Conservation (phyloP, 805 yeast species). For the Metschnikowia similis region DNA sequence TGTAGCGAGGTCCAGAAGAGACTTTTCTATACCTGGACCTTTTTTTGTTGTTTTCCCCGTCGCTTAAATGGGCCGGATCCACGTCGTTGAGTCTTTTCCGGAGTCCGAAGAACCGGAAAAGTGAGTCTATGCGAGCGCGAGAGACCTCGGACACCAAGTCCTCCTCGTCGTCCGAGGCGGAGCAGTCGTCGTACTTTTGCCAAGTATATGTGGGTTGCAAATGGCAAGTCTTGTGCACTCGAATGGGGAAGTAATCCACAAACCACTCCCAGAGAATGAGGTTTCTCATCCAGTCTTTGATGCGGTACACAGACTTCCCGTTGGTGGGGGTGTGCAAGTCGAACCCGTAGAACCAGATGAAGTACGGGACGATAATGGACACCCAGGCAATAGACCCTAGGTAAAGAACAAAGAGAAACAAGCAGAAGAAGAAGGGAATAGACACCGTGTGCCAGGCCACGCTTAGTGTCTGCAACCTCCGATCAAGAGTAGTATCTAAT, state of each 20-base stretch:
- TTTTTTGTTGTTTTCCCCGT: not conserved
- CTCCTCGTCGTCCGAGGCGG: constrained; percentile 33
- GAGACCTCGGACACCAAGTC: constrained; percentile 38
- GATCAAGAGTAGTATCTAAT: constrained; percentile 47
- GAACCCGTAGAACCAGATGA: constrained; percentile 47
- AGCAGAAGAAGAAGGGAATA: constrained; percentile 53
- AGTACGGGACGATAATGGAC: constrained; percentile 54
- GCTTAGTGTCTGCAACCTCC: constrained; percentile 63
- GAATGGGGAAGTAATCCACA: constrained; percentile 76
- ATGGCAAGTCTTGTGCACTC: constrained; percentile 60
- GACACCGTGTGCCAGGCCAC: constrained; percentile 72
- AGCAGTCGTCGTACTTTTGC: constrained; percentile 23
- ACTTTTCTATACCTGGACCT: constrained; percentile 22
- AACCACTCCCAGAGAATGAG: constrained; percentile 65
- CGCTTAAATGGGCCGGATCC: constrained; percentile 13
- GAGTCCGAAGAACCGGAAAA: constrained; percentile 35
- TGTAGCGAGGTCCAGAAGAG: constrained; percentile 66
- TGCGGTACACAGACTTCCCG: constrained; percentile 61
- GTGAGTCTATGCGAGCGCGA: constrained; percentile 30
- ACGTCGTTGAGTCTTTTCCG: constrained; percentile 34
- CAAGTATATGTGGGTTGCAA: constrained; percentile 68
- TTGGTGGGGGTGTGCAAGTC: constrained; percentile 69
- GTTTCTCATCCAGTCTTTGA: constrained; percentile 54
- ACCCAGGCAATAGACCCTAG: constrained; percentile 67
- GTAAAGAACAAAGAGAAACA: constrained; percentile 48